Percentiles rank a stretch among this genome's conserved stretches.
Evolutionary conservation across 305 asterid genomes (phyloP).

Genomic region (Fraxinus dipetala): DNA sequence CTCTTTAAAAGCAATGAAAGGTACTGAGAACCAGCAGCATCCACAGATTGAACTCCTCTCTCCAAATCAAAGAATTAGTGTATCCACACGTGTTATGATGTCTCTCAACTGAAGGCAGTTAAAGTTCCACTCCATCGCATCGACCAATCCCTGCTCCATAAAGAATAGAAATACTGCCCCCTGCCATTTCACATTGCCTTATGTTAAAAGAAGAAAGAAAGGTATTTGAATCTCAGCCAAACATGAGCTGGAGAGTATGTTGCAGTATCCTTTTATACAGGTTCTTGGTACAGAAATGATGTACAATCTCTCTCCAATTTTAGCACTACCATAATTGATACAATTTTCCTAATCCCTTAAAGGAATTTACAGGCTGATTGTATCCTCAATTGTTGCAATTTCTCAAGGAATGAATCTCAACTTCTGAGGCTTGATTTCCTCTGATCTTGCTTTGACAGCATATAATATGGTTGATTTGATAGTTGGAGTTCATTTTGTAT

Average conservation of each 20-base stretch:
- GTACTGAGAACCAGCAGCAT: background rate
- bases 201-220: background rate
- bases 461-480: background rate
- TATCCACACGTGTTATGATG: too few relatives aligned
- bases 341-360: background rate
- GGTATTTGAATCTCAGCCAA: background rate
- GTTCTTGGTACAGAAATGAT: background rate
- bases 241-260: background rate
- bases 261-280: too few relatives aligned
- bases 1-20: slow-evolving; percentile 5
- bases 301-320: background rate
- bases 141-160: too few relatives aligned
- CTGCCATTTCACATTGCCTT: too few relatives aligned
- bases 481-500: background rate
- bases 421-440: background rate
- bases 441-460: background rate
- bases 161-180: too few relatives aligned
- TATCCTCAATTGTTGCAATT: background rate
- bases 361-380: background rate
- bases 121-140: too few relatives aligned
- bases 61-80: too few relatives aligned
- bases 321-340: background rate
- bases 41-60: too few relatives aligned
- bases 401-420: background rate
- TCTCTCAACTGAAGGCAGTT: too few relatives aligned